Conservation (phyloP, 2,329 filamentous ascomycete species). For the Emergomyces pasteurianus region DNA sequence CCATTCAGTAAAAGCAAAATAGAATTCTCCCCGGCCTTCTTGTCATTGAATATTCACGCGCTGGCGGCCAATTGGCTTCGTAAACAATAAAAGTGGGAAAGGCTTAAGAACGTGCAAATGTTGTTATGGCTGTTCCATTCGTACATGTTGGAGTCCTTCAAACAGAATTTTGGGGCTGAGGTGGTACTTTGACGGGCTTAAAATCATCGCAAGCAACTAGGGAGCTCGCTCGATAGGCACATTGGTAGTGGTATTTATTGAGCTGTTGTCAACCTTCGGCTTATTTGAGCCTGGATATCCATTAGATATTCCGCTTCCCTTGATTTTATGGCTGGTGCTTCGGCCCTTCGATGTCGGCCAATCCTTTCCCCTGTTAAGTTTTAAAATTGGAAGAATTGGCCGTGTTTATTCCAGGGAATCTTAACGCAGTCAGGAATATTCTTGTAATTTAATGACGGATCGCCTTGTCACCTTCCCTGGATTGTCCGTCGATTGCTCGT, state of each 20-base stretch:
- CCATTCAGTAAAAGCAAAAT: too few species aligned
- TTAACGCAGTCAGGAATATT: too few species aligned
- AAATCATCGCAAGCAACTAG: not conserved
- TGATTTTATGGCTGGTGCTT: not conserved
- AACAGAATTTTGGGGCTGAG: too few species aligned
- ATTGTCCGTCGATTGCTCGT: not conserved
- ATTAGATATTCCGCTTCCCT: not conserved
- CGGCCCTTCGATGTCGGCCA: not conserved
- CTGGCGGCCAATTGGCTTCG: not conserved
- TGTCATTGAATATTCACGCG: too few species aligned
- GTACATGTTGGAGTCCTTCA: not conserved
- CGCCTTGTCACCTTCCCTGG: not conserved
- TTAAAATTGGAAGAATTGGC: not conserved
- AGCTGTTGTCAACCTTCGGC: too few species aligned
- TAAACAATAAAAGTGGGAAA: not conserved
- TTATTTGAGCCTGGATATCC: too few species aligned
- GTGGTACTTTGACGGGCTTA: too few species aligned
- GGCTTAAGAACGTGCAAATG: not conserved
- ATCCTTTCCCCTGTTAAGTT: not conserved
- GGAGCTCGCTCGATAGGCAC: not conserved
- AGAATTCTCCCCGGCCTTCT: too few species aligned
- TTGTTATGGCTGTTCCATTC: not conserved
- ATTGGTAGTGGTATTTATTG: not conserved
- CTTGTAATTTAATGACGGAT: not conserved
- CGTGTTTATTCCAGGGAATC: not conserved